Conservation (phyloP, 495 filamentous ascomycete species). For the Glonium stellatum region DNA sequence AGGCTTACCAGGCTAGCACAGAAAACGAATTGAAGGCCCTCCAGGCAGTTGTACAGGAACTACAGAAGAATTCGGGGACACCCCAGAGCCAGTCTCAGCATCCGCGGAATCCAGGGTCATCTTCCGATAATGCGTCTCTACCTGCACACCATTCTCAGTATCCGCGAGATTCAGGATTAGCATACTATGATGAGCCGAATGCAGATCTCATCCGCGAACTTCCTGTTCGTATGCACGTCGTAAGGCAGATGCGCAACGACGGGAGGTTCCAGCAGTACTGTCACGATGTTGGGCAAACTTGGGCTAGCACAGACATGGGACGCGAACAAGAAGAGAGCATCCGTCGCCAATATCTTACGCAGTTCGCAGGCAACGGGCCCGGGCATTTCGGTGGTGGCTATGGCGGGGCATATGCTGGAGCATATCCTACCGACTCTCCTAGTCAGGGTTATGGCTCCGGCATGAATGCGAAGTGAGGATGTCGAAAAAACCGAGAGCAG, state of each 20-base stretch:
- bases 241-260: neutral
- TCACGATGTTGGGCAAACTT: neutral
- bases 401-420: neutral
- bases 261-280: neutral
- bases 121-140: neutral
- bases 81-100: neutral
- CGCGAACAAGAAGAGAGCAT: neutral
- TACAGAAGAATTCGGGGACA: slow-evolving; percentile 10
- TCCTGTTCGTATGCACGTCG: neutral
- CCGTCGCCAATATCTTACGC: neutral
- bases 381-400: slow-evolving; percentile 1
- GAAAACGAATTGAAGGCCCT: slow-evolving; percentile 10
- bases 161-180: neutral
- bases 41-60: slow-evolving; percentile 10
- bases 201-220: neutral
- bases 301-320: neutral
- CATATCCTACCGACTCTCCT: neutral
- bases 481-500: too few relatives aligned
- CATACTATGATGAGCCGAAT: neutral
- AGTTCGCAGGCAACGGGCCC: neutral
- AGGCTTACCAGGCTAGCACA: neutral
- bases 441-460: neutral
- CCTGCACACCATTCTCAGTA: slow-evolving; percentile 13
- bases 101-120: neutral
- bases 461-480: slow-evolving; percentile 8